Conservation (phyloP, 129 eudicot genomes). For the Arctium minus region DNA sequence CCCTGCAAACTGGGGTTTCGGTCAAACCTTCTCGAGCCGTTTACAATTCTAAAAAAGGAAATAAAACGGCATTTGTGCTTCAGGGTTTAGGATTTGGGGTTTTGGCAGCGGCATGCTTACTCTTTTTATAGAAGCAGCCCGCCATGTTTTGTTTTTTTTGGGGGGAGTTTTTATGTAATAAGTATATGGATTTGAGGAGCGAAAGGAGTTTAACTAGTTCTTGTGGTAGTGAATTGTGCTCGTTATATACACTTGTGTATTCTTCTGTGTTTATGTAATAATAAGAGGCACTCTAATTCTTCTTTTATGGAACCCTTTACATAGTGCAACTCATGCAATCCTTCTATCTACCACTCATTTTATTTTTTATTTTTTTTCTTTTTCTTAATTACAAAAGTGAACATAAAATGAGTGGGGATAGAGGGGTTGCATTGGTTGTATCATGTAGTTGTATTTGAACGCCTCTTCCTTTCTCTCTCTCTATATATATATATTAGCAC, state of each 20-base stretch:
- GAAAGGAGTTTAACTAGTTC: conserved; percentile 19
- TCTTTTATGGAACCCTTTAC: background rate
- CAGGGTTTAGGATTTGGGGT: conserved; percentile 31
- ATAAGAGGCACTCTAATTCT: conserved; percentile 31
- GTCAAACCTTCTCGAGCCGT: conserved; percentile 60
- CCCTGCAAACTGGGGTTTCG: conserved; percentile 66
- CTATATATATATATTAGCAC: too few species aligned
- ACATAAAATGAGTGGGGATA: too few species aligned
- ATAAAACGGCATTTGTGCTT: background rate
- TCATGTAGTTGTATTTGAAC: too few species aligned
- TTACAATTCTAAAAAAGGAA: conserved; percentile 41
- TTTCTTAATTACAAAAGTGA: too few species aligned
- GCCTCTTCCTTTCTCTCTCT: too few species aligned
- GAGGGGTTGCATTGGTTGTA: too few species aligned
- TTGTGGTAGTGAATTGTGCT: conserved; percentile 9
- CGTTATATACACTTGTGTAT: conserved; percentile 27
- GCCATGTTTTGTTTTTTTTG: conserved; percentile 34
- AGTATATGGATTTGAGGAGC: conserved; percentile 19
- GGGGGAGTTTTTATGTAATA: conserved; percentile 19
- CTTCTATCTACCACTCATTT: too few species aligned
- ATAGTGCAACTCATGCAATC: too few species aligned
- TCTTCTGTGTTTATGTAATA: conserved; percentile 30
- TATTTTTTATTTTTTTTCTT: too few species aligned
- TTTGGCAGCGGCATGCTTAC: conserved; percentile 77
- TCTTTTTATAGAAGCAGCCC: conserved; percentile 76